Base-by-base conservation (phyloP, 345 rosid species). In the Eucalyptus polybractea region DNA sequence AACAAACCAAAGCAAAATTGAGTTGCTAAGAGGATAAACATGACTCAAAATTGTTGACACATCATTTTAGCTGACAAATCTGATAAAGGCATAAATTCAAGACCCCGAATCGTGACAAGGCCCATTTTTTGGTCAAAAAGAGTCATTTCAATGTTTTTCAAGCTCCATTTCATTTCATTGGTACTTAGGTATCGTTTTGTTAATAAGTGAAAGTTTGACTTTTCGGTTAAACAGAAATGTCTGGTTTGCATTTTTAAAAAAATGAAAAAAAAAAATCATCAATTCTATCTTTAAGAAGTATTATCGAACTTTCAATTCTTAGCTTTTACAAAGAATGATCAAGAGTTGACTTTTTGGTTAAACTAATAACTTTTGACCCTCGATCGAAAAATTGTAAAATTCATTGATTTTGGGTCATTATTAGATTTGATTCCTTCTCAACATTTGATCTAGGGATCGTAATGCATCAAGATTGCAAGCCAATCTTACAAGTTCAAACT, bases 61-160 rank as follows among this genome's bases (percentile, higher is more conserved):
- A 17, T 51, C 22, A 50, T 62, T 62, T 62, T 13, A 56, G 17
- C 9, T 4, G 0, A 27, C 17, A 62, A 62, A 7, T 29, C 0
- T 2, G 4, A 15, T 65, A 17, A 65, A 65, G 40, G 10, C 9
- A n/a, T 1, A 65, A 65, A 65, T 33, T 65, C 37, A 17, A 65
- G 16, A 65, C 33, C 5, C 3, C 8, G 3, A 4, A 65, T 15
- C 1, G 3, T 16, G 5, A 65, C 6, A 13, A 1, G 10, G 9
- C 72, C 40, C 37, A 56, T 8, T n/a, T 67, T 67, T 17, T 14
- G 0, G 8, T 37, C 37, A 37, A 37, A 37, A 37, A 37, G 10
- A 50, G 54, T 50, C 7, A 50, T 50, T 50, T 15, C 10, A 67
- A 31, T 16, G 21, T 16, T 67, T 50, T 65, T 65, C 31, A 65